These are phyloP conservation scores for Wilhelminamyces savonicus DNA, from an alignment of 805 yeast genomes.

Conservation along the genomic window DNA sequence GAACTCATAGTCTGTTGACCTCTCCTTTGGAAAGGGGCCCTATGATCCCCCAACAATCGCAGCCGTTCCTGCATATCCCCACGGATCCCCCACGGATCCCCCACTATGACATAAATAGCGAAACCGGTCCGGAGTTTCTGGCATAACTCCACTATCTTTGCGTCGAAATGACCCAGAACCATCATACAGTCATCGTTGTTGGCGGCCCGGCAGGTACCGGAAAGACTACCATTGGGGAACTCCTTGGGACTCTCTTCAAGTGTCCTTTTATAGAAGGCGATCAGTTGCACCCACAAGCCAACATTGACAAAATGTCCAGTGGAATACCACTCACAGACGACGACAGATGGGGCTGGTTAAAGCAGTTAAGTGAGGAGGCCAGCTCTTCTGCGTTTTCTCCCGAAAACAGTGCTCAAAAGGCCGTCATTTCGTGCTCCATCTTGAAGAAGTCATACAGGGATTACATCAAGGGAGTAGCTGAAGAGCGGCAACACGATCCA, in stretches of 20 bases:
- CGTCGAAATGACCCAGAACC: too few species aligned
- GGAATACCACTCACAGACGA: conserved; percentile 83
- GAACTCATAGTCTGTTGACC: too few species aligned
- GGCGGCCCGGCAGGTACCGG: conserved; percentile 99
- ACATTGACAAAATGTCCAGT: conserved; percentile 74
- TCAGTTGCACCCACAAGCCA: conserved; percentile 59
- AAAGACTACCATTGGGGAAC: conserved; percentile 69
- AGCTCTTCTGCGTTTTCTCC: conserved; percentile 29
- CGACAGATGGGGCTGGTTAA: conserved; percentile 90
- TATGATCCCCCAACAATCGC: too few species aligned
- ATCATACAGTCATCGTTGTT: conserved; percentile 53
- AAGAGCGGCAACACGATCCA: conserved; percentile 8
- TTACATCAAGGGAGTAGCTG: conserved; percentile 37
- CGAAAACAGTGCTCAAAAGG: conserved; percentile 13
- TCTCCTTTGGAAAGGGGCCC: too few species aligned
- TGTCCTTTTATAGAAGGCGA: conserved; percentile 84
- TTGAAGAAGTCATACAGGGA: conserved; percentile 72
- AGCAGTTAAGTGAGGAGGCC: conserved; percentile 38
- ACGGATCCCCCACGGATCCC: too few species aligned
- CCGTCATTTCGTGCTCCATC: conserved; percentile 80
- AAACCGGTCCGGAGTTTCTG: too few species aligned
- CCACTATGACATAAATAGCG: too few species aligned
- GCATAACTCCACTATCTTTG: too few species aligned
- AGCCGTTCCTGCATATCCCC: too few species aligned
- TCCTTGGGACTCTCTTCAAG: conserved; percentile 37